phyloP scores from a whole-genome alignment of 2,329 filamentous ascomycete species.

The Dactylonectria estremocensis region DNA sequence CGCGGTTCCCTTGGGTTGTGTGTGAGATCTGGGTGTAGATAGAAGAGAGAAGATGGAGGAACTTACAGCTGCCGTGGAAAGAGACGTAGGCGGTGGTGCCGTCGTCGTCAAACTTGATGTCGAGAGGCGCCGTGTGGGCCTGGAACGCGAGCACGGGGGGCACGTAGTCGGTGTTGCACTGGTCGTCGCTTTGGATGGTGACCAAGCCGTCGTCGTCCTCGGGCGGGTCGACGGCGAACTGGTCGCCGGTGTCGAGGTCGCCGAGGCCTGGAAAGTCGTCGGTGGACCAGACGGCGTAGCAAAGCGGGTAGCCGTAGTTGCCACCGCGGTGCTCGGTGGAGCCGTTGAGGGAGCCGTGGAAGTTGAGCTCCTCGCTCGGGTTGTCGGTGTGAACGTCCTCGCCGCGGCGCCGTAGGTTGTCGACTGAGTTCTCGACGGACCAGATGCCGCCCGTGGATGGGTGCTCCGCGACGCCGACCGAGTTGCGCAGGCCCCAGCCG shows the following conservation, averaged over 20 bases:
- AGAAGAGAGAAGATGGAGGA: not conserved
- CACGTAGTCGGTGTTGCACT: slow-evolving; percentile 60
- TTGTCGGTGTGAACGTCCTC: slow-evolving; percentile 78
- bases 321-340: slow-evolving; percentile 53
- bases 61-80: slow-evolving; percentile 80
- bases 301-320: slow-evolving; percentile 81
- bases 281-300: slow-evolving; percentile 77
- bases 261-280: slow-evolving; percentile 57
- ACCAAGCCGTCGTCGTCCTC: slow-evolving; percentile 48
- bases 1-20: slow-evolving; percentile 56
- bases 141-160: slow-evolving; percentile 70
- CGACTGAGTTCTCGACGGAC: slow-evolving; percentile 80
- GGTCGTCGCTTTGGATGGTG: slow-evolving; percentile 58
- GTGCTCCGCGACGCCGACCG: slow-evolving; percentile 79
- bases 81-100: slow-evolving; percentile 75
- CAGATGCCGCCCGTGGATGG: slow-evolving; percentile 66
- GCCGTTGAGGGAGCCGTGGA: slow-evolving; percentile 71
- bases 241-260: slow-evolving; percentile 62
- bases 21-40: slow-evolving; percentile 18
- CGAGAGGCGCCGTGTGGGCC: slow-evolving; percentile 80
- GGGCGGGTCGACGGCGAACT: slow-evolving; percentile 58
- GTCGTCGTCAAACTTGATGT: slow-evolving; percentile 75
- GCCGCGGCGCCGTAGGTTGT: slow-evolving; percentile 71
- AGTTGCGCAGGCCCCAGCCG: slow-evolving; percentile 82
- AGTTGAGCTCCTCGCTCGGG: slow-evolving; percentile 82